Percentiles rank a stretch among this genome's conserved stretches.
These are phyloP conservation scores for Metschnikowia corniflorae DNA, from an alignment of 805 yeast species.

Conservation along the genomic window DNA sequence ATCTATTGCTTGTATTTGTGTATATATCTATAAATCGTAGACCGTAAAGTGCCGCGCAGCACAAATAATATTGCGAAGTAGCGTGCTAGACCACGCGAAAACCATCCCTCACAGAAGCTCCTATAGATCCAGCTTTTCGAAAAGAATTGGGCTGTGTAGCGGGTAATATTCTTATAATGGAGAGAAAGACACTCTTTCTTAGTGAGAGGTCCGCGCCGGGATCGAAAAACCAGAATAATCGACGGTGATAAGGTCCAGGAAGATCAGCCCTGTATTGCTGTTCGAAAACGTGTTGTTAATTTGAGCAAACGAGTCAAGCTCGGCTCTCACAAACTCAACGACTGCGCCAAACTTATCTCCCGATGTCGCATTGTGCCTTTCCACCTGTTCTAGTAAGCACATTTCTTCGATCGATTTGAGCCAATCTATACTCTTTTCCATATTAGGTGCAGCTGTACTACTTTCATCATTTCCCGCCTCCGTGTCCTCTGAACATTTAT, in stretches of 20 bases:
- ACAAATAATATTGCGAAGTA: too few species aligned
- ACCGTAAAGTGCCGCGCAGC: too few species aligned
- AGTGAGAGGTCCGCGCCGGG: conserved; percentile 32
- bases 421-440: conserved; percentile 21
- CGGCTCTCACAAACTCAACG: conserved; percentile 41
- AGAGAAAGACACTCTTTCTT: too few species aligned
- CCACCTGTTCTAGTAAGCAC: conserved; percentile 40
- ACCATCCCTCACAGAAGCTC: too few species aligned
- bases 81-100: too few species aligned
- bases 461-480: conserved; percentile 8
- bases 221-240: conserved; percentile 43
- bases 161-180: too few species aligned
- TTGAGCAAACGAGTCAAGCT: conserved; percentile 31
- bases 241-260: conserved; percentile 39
- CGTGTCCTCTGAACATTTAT: conserved; percentile 18
- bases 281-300: conserved; percentile 17
- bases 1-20: too few species aligned
- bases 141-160: too few species aligned
- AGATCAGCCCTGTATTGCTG: conserved; percentile 15
- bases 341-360: conserved; percentile 41
- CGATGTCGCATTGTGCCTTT: conserved; percentile 43
- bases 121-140: too few species aligned
- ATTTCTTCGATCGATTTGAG: conserved; percentile 32
- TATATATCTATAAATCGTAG: too few species aligned
- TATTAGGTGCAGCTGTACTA: conserved; percentile 4